A percentile compares a stretch with the other conserved stretches of the same genome.
Conservation (phyloP, 2,329 filamentous ascomycete genomes). For the Fusarium clavum region DNA sequence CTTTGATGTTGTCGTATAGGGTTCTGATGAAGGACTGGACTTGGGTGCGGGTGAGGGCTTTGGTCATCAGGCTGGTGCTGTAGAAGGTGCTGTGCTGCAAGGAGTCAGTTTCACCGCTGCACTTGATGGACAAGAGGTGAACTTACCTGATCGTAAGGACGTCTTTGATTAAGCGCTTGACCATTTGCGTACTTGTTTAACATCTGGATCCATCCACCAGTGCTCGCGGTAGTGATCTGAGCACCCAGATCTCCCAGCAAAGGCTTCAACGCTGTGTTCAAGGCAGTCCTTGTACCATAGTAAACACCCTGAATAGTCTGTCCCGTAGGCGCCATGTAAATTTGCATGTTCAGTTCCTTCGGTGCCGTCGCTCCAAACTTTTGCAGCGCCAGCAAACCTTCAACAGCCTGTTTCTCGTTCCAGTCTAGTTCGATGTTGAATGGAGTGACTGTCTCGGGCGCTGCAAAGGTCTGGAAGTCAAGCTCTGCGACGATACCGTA, state of each 20-base stretch:
- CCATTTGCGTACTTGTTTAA: slow-evolving; percentile 39
- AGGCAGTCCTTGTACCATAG: slow-evolving; percentile 37
- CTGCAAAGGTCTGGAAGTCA: slow-evolving; percentile 45
- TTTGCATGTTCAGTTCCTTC: slow-evolving; percentile 48
- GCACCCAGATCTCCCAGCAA: slow-evolving; percentile 35
- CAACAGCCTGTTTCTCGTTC: slow-evolving; percentile 28
- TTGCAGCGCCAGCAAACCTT: slow-evolving; percentile 44
- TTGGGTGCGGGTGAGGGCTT: slow-evolving; percentile 39
- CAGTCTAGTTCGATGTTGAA: slow-evolving; percentile 42
- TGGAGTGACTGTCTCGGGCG: slow-evolving; percentile 34
- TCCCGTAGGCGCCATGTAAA: slow-evolving; percentile 36
- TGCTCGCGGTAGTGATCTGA: slow-evolving; percentile 16
- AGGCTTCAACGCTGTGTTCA: slow-evolving; percentile 34
- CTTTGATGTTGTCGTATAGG: slow-evolving; percentile 34
- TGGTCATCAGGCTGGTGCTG: slow-evolving; percentile 47
- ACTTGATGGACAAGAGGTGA: rapidly evolving
- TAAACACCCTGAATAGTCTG: slow-evolving; percentile 48
- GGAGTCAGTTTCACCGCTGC: not conserved
- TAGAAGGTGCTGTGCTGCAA: slow-evolving; percentile 48
- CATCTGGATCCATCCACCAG: slow-evolving; percentile 45
- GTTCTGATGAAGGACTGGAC: slow-evolving; percentile 38
- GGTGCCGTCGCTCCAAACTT: slow-evolving; percentile 39
- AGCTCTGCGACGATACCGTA: slow-evolving; percentile 49
- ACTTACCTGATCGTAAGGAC: slow-evolving; percentile 42
- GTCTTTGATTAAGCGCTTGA: slow-evolving; percentile 40